Conservation (phyloP, 768 basidiomycete genomes). For the Pulveroboletus sp. region DNA sequence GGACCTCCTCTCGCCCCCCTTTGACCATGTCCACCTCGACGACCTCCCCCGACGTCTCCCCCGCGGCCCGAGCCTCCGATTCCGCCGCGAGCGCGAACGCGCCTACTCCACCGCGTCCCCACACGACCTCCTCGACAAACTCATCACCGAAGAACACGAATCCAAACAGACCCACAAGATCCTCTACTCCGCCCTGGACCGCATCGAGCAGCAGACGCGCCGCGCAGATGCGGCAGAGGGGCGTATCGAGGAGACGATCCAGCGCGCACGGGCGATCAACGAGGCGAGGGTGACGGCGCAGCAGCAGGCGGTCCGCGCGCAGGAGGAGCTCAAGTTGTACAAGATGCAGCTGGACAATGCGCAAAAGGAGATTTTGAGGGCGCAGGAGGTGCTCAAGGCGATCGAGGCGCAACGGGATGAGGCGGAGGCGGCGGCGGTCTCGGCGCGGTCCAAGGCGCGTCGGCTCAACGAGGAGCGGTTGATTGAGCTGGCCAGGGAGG, state of each 20-base stretch:
- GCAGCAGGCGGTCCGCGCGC: slow-evolving; percentile 30
- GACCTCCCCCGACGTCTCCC: slow-evolving; percentile 6
- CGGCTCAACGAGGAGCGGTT: slow-evolving; percentile 46
- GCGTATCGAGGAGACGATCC: slow-evolving; percentile 30
- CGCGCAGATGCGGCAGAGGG: slow-evolving; percentile 36
- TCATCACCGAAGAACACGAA: slow-evolving; percentile 42
- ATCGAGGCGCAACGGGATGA: slow-evolving; percentile 47
- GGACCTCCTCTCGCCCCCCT: slow-evolving; percentile 26
- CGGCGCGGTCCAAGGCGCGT: slow-evolving; percentile 44
- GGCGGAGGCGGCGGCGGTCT: slow-evolving; percentile 46
- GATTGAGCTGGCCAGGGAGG: slow-evolving; percentile 49
- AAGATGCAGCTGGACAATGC: slow-evolving; percentile 58
- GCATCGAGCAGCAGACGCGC: slow-evolving; percentile 36
- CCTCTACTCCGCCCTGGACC: slow-evolving; percentile 35
- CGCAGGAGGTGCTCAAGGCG: slow-evolving; percentile 49
- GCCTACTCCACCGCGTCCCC: slow-evolving; percentile 29
- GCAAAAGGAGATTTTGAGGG: slow-evolving; percentile 55
- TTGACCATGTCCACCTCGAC: slow-evolving; percentile 4
- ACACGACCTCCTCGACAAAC: slow-evolving; percentile 30
- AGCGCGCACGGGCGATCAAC: slow-evolving; percentile 29
- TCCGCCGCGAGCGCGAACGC: slow-evolving; percentile 34
- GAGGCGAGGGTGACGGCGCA: slow-evolving; percentile 30
- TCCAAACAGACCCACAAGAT: slow-evolving; percentile 37
- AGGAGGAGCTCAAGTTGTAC: slow-evolving; percentile 54
- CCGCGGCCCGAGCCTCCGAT: slow-evolving; percentile 33